Evolutionary conservation across 2,329 filamentous ascomycete genomes (phyloP), one percentile per base, ranked within the genome.

Genomic region (Colletotrichum siamense): DNA sequence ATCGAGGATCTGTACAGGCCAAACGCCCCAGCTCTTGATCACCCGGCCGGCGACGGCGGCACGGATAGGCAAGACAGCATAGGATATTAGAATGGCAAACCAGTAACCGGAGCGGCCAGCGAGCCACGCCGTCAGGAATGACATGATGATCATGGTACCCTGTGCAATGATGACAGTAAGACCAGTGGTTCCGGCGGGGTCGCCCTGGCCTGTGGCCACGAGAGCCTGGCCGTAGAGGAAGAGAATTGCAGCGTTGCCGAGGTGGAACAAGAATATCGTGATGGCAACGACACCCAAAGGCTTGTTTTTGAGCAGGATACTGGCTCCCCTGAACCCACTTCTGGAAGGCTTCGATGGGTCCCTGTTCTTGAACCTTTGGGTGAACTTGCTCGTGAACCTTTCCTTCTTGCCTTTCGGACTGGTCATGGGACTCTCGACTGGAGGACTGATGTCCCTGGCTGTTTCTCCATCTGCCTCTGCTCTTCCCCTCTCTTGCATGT

Each of bases 1-100:
- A 8, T 75, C 73, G 39, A 75, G 69, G 15, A 75, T 73, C 22
- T 75, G 73, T 3, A 75, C 73, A 2, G 73, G 73, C 73, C 73
- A 75, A 1, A 75, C 44, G 0, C 73, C 73, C 69, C 69, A 75
- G 69, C 44, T 66, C 32, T 75, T 68, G 18, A 75, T 34, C 2
- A 49, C 39, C 8, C 55, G 32, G 22, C 73, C 73, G 3, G 73
- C 73, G 39, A 75, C 57, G 12, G 73, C 73, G 5, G 69, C 69
- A 32, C 73, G 73, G 1, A 75, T 13, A 4, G 69, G 73, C 6
- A 75, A 22, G 4, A 57, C 62, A 22, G 34, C 63, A 26, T 75
- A 75, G 4, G 73, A 75, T 8, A 63, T 15, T 8, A 75, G 3
- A 10, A 75, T 32, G 13, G 69, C 26, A 3, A 67, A 44, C 73